Evolutionary conservation across 208 protist genomes (phyloP).

Genomic region (Trypanosoma vivax): DNA sequence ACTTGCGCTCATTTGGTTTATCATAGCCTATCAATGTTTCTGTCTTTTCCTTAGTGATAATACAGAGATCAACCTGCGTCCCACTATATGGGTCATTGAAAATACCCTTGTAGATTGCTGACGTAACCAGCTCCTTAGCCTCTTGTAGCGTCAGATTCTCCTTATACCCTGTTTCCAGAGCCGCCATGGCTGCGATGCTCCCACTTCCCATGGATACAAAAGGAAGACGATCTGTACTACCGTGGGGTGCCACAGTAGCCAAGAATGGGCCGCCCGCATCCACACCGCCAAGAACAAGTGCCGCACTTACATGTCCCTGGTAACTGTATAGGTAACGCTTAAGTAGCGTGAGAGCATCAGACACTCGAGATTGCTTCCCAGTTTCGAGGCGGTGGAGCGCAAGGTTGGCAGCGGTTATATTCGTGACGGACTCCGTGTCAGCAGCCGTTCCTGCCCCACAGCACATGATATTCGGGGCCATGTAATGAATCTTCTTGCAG

Average conservation of each 20-base stretch:
- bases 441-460: conserved; percentile 99
- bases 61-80: conserved; percentile 98
- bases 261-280: conserved; percentile 96
- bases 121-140: conserved; percentile 95
- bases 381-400: conserved; percentile 93
- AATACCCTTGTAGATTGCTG: conserved; percentile 98
- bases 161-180: conserved; percentile 97
- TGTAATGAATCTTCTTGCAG: conserved; percentile 99
- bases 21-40: conserved; percentile 83
- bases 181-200: conserved; percentile 98
- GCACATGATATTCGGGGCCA: conserved; percentile 99
- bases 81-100: conserved; percentile 99
- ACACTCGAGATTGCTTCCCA: conserved; percentile 93
- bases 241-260: conserved; percentile 97
- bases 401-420: conserved; percentile 93
- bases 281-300: conserved; percentile 98
- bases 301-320: conserved; percentile 97
- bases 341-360: conserved; percentile 95
- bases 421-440: conserved; percentile 96
- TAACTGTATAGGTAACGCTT: conserved; percentile 98
- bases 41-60: conserved; percentile 92
- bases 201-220: conserved; percentile 99
- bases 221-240: conserved; percentile 95
- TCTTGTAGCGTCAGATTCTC: conserved; percentile 93
- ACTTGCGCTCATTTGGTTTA: conserved; percentile 77